Conservation (phyloP, 306 rosid genomes). For the Crotalaria pallida region DNA sequence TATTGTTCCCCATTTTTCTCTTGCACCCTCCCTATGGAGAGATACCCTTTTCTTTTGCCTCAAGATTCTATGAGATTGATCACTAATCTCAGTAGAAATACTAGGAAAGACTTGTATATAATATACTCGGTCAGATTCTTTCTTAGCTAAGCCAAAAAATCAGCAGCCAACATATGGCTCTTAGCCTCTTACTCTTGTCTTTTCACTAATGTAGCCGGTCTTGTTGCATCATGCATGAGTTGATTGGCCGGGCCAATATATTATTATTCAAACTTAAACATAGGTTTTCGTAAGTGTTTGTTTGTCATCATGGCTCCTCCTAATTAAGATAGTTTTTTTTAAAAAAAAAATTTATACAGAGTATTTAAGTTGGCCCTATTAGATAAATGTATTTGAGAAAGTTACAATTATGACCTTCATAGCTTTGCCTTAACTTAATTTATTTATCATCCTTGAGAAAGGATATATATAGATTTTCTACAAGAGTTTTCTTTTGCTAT, state of each 20-base stretch:
- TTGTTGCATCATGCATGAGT: constrained; percentile 15
- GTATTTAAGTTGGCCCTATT: no score
- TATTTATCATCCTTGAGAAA: no score
- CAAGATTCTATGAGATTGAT: constrained; percentile 2
- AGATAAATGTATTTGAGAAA: no score
- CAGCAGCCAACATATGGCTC: constrained; percentile 21
- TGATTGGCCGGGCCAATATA: constrained; percentile 5
- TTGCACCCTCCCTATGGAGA: constrained; percentile 17
- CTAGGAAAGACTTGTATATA: constrained; percentile 20
- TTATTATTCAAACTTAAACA: constrained; percentile 29
- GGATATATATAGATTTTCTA: no score
- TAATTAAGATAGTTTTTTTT: background rate
- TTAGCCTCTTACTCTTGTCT: constrained; percentile 30
- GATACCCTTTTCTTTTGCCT: background rate
- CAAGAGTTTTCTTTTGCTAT: no score
- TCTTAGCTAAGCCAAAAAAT: constrained; percentile 15
- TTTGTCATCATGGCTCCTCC: constrained; percentile 10
- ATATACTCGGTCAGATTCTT: constrained; percentile 17
- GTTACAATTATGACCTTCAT: no score
- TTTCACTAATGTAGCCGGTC: constrained; percentile 16
- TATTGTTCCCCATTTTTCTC: constrained; percentile 48
- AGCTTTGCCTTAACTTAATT: no score
- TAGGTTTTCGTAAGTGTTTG: constrained; percentile 21
- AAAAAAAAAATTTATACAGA: no score
- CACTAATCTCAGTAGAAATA: constrained; percentile 6